Percentiles rank a stretch among this genome's conserved stretches.
Evolutionary conservation across 805 yeast species (phyloP).

Genomic region (Metschnikowia kunwiensis): DNA sequence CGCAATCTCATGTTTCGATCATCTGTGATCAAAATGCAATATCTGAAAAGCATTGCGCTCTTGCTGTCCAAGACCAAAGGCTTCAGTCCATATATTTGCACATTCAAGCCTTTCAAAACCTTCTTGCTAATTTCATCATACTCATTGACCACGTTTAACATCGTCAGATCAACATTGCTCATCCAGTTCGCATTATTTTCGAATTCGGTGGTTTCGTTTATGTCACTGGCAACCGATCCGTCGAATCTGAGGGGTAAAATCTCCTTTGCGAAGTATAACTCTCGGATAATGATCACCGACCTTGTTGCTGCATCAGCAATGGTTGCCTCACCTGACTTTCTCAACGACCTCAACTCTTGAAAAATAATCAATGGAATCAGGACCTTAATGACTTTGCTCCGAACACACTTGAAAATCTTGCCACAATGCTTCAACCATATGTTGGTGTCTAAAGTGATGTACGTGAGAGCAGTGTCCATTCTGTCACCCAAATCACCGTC

Average conservation of each 20-base stretch:
- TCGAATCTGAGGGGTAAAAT: constrained; percentile 63
- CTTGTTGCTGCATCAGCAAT: constrained; percentile 79
- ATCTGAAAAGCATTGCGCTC: constrained; percentile 46
- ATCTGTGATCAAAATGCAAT: constrained; percentile 67
- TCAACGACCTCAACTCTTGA: constrained; percentile 68
- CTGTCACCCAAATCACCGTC: constrained; percentile 54
- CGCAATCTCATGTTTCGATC: constrained; percentile 70
- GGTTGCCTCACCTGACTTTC: constrained; percentile 68
- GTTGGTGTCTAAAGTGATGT: constrained; percentile 69
- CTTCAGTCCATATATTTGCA: constrained; percentile 11
- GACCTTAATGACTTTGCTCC: constrained; percentile 54
- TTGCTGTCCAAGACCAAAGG: constrained; percentile 28
- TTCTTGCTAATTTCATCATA: constrained; percentile 41
- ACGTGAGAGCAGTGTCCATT: constrained; percentile 56
- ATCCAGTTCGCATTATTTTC: constrained; percentile 74
- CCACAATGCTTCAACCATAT: constrained; percentile 83
- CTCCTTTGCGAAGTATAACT: constrained; percentile 53
- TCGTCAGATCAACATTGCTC: constrained; percentile 67
- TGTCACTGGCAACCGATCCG: constrained; percentile 63
- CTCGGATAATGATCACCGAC: constrained; percentile 71
- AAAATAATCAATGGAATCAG: constrained; percentile 73
- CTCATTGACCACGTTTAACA: constrained; percentile 48
- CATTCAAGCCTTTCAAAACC: constrained; percentile 37
- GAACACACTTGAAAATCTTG: constrained; percentile 63
- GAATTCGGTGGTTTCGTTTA: constrained; percentile 71